Base-by-base conservation (phyloP, 148 eudicot species). In the Vaccinium darrowii region DNA sequence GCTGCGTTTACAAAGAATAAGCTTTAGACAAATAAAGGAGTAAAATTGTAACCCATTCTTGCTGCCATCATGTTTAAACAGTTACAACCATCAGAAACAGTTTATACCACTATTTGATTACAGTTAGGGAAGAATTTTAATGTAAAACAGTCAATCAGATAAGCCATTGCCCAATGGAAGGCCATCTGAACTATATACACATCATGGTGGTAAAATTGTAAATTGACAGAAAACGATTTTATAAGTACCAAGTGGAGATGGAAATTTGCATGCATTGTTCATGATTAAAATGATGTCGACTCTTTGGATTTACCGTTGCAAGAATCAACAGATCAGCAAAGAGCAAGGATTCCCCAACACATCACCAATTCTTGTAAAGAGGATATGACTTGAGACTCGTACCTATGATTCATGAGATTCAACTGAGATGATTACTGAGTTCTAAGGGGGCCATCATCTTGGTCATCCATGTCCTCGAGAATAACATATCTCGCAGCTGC, bases 401-500 rank as follows among this genome's bases (percentile, higher is more conserved):
- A 88, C 86, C 50, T 16, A 69, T 49, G 77, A 73, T 51, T 25
- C 30, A 21, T 9, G 19, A 69, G 27, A 80, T 58, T 77, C 88
- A 47, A 16, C 21, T 53, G 81, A 75, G 23, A 47, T 72, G 63
- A 69, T 67, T 51, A 49, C n/a, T 74, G 67, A 76, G 77, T 74
- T 84, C 16, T 88, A 87, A 92, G 84, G 88, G 89, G 86, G 60
- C 84, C 79, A 54, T 89, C 92, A 83, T 89, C 93, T 87, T 92
- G 92, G 81, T 91, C 96, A 56, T 96, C 98, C 57, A 86, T 86
- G 87, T 94, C 95, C 81, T 96, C 99, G 39, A 96, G 97, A 85
- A 94, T 96, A 85, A 92, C 99, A 89, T 96, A 96, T 87, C 90
- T 96, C 52, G 94, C 89, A 60, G 95, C 84, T 19, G 87, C 86